Conservation (phyloP, 768 basidiomycete species). For the Kwoniella sp. region DNA sequence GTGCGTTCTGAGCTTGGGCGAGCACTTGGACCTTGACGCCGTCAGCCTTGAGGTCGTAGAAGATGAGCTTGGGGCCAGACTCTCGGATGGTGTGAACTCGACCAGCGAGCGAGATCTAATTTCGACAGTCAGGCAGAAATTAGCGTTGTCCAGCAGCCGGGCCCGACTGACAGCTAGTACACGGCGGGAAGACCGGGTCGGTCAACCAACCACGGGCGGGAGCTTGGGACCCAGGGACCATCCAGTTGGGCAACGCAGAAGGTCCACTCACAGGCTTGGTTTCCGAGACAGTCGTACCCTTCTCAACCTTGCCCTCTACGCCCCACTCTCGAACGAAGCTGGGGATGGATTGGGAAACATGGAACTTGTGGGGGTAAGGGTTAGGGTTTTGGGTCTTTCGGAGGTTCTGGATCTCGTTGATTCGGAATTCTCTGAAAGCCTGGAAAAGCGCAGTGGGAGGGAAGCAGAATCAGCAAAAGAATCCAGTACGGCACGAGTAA, state of each 20-base stretch:
- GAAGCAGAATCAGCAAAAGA: not conserved
- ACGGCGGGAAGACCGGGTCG: no score
- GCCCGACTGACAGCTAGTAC: no score
- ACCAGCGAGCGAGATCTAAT: constrained; percentile 73
- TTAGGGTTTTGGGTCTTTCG: constrained; percentile 82
- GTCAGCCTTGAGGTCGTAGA: constrained; percentile 93
- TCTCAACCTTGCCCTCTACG: constrained; percentile 66
- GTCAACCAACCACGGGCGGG: no score
- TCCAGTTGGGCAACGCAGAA: no score
- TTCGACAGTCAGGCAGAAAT: no score
- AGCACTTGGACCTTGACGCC: constrained; percentile 93
- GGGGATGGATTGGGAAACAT: constrained; percentile 75
- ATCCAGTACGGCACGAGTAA: no score
- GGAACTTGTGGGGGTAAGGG: constrained; percentile 99
- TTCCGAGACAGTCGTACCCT: constrained; percentile 68
- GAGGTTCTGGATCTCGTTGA: constrained; percentile 80
- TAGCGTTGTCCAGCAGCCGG: no score
- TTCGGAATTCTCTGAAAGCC: constrained; percentile 97
- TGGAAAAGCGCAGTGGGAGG: constrained; percentile 50
- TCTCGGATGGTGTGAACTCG: constrained; percentile 87
- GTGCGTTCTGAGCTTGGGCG: constrained; percentile 72
- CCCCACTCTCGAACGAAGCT: constrained; percentile 75
- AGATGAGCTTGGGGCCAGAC: constrained; percentile 78
- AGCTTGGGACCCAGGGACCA: no score
- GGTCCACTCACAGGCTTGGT: constrained; percentile 53